These are phyloP conservation scores for Gynandropsis gynandra DNA, from an alignment of 345 rosid species.

Conservation along the genomic window DNA sequence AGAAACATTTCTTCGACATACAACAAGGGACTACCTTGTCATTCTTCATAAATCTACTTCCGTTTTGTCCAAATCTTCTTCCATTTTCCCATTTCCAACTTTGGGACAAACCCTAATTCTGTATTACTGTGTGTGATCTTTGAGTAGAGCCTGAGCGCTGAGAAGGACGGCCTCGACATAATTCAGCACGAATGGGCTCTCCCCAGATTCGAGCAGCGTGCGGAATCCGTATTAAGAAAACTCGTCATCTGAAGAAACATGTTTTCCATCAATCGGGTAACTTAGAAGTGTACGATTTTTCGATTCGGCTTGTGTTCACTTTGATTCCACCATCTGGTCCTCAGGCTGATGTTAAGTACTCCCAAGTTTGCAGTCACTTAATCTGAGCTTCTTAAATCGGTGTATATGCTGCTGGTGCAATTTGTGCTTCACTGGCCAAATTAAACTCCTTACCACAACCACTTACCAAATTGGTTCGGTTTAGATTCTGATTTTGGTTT, in stretches of 20 bases:
- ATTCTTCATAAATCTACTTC: too few species aligned
- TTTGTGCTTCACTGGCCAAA: too few species aligned
- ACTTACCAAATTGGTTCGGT: too few species aligned
- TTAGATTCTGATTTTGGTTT: too few species aligned
- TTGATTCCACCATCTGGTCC: too few species aligned
- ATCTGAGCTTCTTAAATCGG: not conserved
- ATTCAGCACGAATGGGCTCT: constrained; percentile 71
- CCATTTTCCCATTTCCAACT: not conserved
- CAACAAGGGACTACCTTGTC: too few species aligned
- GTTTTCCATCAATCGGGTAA: too few species aligned
- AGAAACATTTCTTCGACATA: too few species aligned
- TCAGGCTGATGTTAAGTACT: not conserved
- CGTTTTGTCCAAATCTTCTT: not conserved
- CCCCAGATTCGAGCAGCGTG: constrained; percentile 89
- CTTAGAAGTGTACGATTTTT: not conserved
- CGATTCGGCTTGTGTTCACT: too few species aligned
- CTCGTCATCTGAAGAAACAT: constrained; percentile 49
- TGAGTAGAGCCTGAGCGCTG: constrained; percentile 76
- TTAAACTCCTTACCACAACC: too few species aligned
- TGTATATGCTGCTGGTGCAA: too few species aligned
- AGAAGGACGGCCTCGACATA: constrained; percentile 74
- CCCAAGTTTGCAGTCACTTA: constrained; percentile 11
- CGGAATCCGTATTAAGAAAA: constrained; percentile 74
- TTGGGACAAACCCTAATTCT: constrained; percentile 7
- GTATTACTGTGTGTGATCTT: constrained; percentile 10